Percentiles rank a stretch among this genome's conserved stretches.
phyloP scores from a whole-genome alignment of 2,329 filamentous ascomycete genomes.

The Xylariomycetidae sp. region DNA sequence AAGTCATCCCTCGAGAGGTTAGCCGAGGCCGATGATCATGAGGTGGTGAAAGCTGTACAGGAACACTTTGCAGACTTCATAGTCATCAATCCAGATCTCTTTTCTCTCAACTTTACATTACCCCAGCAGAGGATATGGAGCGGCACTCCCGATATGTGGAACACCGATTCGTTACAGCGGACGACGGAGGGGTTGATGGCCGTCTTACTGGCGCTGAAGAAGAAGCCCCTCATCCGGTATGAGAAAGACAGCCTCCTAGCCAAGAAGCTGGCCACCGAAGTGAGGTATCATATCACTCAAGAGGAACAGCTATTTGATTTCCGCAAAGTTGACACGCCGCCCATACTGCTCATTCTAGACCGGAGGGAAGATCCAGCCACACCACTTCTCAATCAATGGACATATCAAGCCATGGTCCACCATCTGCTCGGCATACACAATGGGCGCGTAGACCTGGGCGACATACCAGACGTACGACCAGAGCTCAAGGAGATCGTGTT shows the following conservation, averaged over 20 bases:
- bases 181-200: conserved; percentile 85
- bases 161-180: conserved; percentile 79
- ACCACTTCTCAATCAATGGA: conserved; percentile 94
- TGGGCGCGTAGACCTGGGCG: conserved; percentile 83
- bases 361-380: conserved; percentile 92
- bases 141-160: conserved; percentile 79
- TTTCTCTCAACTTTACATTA: conserved; percentile 69
- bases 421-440: conserved; percentile 92
- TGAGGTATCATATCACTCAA: conserved; percentile 88
- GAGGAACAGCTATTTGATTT: conserved; percentile 98
- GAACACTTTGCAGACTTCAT: conserved; percentile 97
- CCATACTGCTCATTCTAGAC: conserved; percentile 86
- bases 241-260: conserved; percentile 85
- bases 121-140: conserved; percentile 79
- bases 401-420: conserved; percentile 99
- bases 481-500: conserved; percentile 92
- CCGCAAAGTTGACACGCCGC: conserved; percentile 87
- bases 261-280: conserved; percentile 89
- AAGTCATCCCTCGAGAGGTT: conserved; percentile 92
- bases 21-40: conserved; percentile 94
- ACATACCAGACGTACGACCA: conserved; percentile 76
- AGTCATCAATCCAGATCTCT: conserved; percentile 91
- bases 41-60: conserved; percentile 89
- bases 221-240: conserved; percentile 92
- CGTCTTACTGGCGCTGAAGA: conserved; percentile 83